Evolutionary conservation across 306 rosid genomes (phyloP).

Genomic region (Cicer cuneatum): DNA sequence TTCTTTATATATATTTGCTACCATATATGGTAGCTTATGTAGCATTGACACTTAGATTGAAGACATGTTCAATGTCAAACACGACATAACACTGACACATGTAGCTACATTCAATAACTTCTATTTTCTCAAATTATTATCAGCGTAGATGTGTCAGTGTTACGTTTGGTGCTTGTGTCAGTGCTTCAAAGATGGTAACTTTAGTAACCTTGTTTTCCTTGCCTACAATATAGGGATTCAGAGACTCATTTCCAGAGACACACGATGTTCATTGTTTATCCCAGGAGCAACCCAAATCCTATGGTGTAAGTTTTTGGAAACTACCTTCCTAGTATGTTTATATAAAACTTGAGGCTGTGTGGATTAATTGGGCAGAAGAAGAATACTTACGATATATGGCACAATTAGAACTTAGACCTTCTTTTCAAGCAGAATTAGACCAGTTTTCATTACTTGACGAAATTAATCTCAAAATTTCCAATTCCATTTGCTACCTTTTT

Average conservation of each 20-base stretch:
- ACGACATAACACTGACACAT: no score
- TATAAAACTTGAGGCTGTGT: background rate
- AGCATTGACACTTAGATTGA: no score
- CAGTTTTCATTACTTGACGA: constrained; percentile 1
- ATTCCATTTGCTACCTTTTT: background rate
- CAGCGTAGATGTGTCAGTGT: no score
- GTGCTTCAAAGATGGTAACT: background rate
- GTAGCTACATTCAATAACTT: no score
- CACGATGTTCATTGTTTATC: constrained; percentile 46
- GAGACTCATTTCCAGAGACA: constrained; percentile 47
- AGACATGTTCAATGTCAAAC: no score
- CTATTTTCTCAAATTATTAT: no score
- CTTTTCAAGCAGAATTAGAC: background rate
- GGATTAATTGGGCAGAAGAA: no score
- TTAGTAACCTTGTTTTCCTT: background rate
- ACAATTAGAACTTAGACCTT: background rate
- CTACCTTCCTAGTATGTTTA: constrained; percentile 2
- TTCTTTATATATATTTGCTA: constrained; percentile 2
- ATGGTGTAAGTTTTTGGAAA: constrained; percentile 28
- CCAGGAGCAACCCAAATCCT: constrained; percentile 40
- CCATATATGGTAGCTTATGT: background rate
- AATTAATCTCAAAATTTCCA: background rate
- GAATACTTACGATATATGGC: background rate
- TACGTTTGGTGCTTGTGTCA: no score
- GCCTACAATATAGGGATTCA: constrained; percentile 51